Base-by-base conservation (phyloP, 2,329 filamentous ascomycete genomes). In the Cercospora janseana region DNA sequence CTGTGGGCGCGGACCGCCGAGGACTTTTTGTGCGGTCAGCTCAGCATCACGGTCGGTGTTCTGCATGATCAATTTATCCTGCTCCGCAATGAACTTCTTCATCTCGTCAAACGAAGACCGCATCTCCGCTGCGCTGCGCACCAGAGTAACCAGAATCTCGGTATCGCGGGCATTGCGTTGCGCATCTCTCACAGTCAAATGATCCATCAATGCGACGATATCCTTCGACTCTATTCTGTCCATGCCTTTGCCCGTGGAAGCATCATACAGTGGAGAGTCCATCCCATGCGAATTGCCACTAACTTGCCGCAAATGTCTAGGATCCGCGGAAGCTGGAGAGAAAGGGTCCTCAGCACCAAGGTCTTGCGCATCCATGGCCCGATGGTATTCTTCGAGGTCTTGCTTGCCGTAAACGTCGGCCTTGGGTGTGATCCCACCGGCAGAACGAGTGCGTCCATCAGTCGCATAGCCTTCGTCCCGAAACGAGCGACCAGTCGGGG, bases 141-240 rank as follows among this genome's bases (percentile, higher is more conserved):
- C 93, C 24, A 98, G 81, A 0, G 93, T 92, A 38, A 96, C 88
- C 13, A 98, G 76, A 48, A 98, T 96, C 70, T 98, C 93, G 0
- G 93, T 97, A 63, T 98, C 93, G 35, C 93, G 82, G 37, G 93
- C 93, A 70, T 93, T 97, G 52, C 93, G 85, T 72, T 97, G 92
- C 31, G 92, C 93, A 72, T 98, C 93, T 27, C 93, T 86, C 56
- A 97, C 93, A 67, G 94, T 97, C 56, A 98, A 83, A 70, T 98
- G 93, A 66, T 98, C 92, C 93, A 98, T 98, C 54, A 98, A 75
- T 18, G 92, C 89, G 57, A 98, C 87, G 62, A 98, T 94, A 65
- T 98, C 93, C 72, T 94, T 93, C 37, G 90, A 95, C 67, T 97
- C 86, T 44, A 98, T 97, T 40, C 86, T 80, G 59, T 97, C 91